Base-by-base conservation (phyloP, 2,329 filamentous ascomycete genomes). In the Fonsecaea erecta region DNA sequence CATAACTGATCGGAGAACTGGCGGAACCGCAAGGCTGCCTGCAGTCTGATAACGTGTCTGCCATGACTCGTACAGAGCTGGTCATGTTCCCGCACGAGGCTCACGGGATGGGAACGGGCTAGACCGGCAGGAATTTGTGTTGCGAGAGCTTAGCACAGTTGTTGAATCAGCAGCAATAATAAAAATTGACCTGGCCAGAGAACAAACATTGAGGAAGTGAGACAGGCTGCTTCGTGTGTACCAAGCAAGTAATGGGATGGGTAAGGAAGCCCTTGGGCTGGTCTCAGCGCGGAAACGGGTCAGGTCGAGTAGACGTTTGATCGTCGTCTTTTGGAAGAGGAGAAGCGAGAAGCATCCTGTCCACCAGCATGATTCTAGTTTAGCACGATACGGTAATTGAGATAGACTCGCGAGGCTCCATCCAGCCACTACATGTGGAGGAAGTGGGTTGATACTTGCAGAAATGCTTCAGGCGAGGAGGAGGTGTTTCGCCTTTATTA, bases 21-120 rank as follows among this genome's bases (percentile, higher is more conserved):
- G 57, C 57, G 57, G 57, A 60, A 60, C 57, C 57, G 57, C 60
- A 56, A 60, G 64, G 64, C 64, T 63, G 52, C 51, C 43, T 63
- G 56, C 60, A 66, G 64, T 37, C 37, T 58, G 43, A 34, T 37
- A 52, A 46, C 32, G 34, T 46, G n/a, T 18, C 48, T 32, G 14
- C 28, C 16, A 52, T 52, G 60, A 51, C 53, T 56, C 60, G 54
- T 52, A 35, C 53, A 52, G 24, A 53, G n/a, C 24, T n/a, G 37
- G 40, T 18, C 40, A 37, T 35, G 37, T 28, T 51, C 28, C 14
- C 26, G 21, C 57, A 34, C 46, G 24, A 24, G 21, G 51, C 21
- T 53, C 58, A 54, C 30, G 26, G 43, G 30, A 3, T 30, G 28
- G 28, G 28, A 30, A 30, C 3, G 28, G 28, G 28, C 28, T 30